Conservation (phyloP, 805 yeast genomes). For the Ogataea paradorogensis region DNA sequence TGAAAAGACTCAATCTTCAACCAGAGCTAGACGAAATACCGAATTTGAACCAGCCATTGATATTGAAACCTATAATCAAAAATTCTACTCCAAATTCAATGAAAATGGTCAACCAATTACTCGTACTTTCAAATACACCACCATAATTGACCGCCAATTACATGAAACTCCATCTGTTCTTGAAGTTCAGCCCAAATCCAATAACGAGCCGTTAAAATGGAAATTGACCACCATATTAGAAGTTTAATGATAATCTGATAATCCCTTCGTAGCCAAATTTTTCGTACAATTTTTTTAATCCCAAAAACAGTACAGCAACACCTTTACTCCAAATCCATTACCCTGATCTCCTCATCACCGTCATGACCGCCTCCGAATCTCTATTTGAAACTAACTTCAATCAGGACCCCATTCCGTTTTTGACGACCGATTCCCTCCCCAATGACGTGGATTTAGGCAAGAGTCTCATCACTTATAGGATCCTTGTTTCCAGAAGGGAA, state of each 20-base stretch:
- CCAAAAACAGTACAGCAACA: constrained; percentile 2
- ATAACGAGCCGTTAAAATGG: constrained; percentile 28
- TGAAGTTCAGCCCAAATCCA: neutral
- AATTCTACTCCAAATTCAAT: constrained; percentile 28
- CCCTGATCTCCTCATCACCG: neutral
- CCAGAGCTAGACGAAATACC: constrained; percentile 11
- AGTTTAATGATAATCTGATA: constrained; percentile 1
- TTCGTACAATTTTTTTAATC: constrained; percentile 4
- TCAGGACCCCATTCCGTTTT: constrained; percentile 16
- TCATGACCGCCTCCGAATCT: constrained; percentile 31
- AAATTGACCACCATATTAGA: constrained; percentile 23
- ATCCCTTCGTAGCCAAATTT: neutral
- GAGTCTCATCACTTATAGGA: constrained; percentile 41
- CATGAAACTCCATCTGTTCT: constrained; percentile 16
- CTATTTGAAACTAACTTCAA: constrained; percentile 31
- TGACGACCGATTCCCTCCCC: constrained; percentile 19
- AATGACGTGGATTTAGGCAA: constrained; percentile 28
- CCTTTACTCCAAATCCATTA: neutral
- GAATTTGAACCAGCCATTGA: constrained; percentile 18
- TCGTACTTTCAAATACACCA: constrained; percentile 30
- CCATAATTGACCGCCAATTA: constrained; percentile 26
- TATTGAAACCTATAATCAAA: constrained; percentile 26
- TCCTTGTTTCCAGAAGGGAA: constrained; percentile 78
- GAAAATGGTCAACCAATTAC: constrained; percentile 25
- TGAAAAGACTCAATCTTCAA: neutral